Evolutionary conservation across 108 stramenopile species (phyloP).

Genomic region (Nitzschia inconspicua): DNA sequence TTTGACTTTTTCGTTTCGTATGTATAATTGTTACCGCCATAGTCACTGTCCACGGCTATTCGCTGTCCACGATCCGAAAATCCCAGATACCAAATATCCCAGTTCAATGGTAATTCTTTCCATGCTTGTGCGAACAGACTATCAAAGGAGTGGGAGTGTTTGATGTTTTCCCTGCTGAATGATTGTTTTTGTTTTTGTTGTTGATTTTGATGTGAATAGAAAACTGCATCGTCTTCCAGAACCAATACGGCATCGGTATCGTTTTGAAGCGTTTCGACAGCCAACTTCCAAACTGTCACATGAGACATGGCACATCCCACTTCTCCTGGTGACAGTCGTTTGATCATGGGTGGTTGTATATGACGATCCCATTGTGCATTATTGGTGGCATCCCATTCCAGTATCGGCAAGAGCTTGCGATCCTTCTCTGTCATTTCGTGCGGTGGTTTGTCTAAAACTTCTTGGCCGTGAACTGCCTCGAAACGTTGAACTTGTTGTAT

Average conservation of each 20-base stretch:
- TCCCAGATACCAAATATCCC: conserved; percentile 45
- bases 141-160: too few species aligned
- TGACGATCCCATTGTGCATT: conserved; percentile 35
- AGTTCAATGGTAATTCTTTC: conserved; percentile 29
- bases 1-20: too few species aligned
- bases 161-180: too few species aligned
- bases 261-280: not conserved
- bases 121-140: conserved; percentile 10
- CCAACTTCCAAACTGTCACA: conserved; percentile 29
- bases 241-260: conserved; percentile 16
- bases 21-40: not conserved
- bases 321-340: conserved; percentile 32
- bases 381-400: conserved; percentile 38
- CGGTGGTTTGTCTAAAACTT: not conserved
- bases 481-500: conserved; percentile 18
- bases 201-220: conserved; percentile 6
- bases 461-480: conserved; percentile 25
- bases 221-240: conserved; percentile 29
- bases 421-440: not conserved
- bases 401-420: not conserved
- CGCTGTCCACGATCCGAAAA: conserved; percentile 44
- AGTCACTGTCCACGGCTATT: not conserved
- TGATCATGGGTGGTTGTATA: conserved; percentile 6
- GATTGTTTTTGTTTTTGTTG: not conserved
- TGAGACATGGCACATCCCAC: conserved; percentile 46